phyloP scores from a whole-genome alignment of 2,329 filamentous ascomycete genomes.

The Sporothrix curviconia region DNA sequence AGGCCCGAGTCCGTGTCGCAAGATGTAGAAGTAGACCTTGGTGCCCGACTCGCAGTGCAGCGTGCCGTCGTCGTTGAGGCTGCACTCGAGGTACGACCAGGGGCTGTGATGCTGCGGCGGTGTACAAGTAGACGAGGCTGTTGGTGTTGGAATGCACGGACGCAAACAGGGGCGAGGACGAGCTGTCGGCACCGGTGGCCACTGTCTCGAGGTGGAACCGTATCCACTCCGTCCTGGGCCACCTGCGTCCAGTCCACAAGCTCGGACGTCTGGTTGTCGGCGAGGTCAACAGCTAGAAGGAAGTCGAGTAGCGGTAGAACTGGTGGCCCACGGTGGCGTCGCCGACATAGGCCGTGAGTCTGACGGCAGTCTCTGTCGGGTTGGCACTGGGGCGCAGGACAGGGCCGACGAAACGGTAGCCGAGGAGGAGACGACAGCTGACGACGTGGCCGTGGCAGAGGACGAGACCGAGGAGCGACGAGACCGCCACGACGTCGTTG shows the following conservation, averaged over 20 bases:
- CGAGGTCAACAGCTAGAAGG: conserved; percentile 17
- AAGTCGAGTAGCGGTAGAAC: conserved; percentile 18
- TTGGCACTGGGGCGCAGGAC: background rate
- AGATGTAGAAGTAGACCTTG: background rate
- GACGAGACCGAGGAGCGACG: background rate
- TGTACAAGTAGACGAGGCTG: conserved; percentile 20
- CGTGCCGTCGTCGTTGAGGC: background rate
- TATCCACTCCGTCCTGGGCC: background rate
- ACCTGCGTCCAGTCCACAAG: background rate
- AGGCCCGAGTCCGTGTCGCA: background rate
- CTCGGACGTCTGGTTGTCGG: background rate
- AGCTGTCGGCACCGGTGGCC: background rate
- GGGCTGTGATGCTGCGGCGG: conserved; percentile 1
- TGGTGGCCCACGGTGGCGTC: conserved; percentile 3
- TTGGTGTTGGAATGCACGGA: conserved; percentile 18
- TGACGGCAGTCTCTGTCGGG: background rate
- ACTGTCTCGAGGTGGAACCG: background rate
- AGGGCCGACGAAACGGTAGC: background rate
- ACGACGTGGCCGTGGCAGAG: background rate
- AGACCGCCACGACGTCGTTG: background rate
- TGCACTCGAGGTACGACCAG: conserved; percentile 15
- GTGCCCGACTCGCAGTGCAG: background rate
- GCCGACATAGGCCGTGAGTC: conserved; percentile 11
- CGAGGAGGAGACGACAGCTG: background rate
- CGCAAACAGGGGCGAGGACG: conserved; percentile 1